A percentile compares a stretch with the other conserved stretches of the same genome.
These are phyloP conservation scores for Pisolithus microcarpus DNA, from an alignment of 768 basidiomycete species.

Conservation along the genomic window DNA sequence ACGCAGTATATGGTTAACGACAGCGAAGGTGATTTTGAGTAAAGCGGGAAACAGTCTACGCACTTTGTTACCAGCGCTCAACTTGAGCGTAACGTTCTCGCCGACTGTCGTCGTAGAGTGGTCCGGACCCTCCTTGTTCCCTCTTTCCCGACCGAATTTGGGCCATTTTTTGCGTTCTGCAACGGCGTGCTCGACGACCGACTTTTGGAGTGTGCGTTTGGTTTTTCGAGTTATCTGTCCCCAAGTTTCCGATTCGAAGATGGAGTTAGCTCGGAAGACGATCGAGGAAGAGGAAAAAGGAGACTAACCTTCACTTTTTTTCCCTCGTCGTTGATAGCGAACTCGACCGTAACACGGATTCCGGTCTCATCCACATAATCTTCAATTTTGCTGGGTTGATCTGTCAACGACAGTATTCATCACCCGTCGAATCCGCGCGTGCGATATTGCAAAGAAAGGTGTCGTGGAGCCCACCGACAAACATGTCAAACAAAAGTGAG, in stretches of 20 bases:
- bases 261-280: not conserved
- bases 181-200: constrained; percentile 87
- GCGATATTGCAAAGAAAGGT: too few species aligned
- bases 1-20: not conserved
- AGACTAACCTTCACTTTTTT: constrained; percentile 80
- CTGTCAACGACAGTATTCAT: constrained; percentile 15
- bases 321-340: constrained; percentile 81
- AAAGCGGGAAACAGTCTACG: not conserved
- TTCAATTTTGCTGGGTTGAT: constrained; percentile 47
- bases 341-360: constrained; percentile 77
- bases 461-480: too few species aligned
- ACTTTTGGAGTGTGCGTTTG: constrained; percentile 81
- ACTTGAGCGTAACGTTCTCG: constrained; percentile 58
- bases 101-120: constrained; percentile 91
- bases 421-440: not conserved
- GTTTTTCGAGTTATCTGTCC: constrained; percentile 77
- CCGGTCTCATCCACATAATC: constrained; percentile 83
- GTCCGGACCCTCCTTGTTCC: constrained; percentile 83
- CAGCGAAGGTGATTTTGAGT: not conserved
- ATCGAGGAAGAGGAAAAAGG: too few species aligned
- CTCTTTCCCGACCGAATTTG: constrained; percentile 90
- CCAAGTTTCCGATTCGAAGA: not conserved
- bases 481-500: too few species aligned
- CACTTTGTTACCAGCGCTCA: constrained; percentile 59
- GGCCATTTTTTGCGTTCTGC: constrained; percentile 91